Evolutionary conservation across 805 yeast species (phyloP).

Genomic region (Lachancea quebecensis): DNA sequence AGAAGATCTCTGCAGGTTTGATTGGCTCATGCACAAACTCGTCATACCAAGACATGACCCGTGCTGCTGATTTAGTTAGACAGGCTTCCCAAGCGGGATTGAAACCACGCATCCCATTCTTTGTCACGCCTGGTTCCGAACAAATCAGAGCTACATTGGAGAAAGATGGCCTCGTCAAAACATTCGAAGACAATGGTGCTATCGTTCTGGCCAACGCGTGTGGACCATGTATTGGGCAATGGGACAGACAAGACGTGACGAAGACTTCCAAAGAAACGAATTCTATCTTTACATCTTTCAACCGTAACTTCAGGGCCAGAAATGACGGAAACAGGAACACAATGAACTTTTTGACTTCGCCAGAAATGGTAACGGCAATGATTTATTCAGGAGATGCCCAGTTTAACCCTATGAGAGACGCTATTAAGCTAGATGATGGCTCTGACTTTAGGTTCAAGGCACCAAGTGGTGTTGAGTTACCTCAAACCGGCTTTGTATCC

Average conservation of each 20-base stretch:
- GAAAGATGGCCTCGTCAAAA: conserved; percentile 82
- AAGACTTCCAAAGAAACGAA: conserved; percentile 61
- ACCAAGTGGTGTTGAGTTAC: conserved; percentile 80
- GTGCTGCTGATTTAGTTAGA: conserved; percentile 83
- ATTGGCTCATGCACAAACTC: conserved; percentile 99
- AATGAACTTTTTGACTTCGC: conserved; percentile 97
- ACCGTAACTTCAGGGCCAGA: conserved; percentile 96
- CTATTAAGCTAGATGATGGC: conserved; percentile 67
- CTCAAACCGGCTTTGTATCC: conserved; percentile 64
- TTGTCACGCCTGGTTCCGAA: conserved; percentile 97
- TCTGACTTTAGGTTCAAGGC: conserved; percentile 69
- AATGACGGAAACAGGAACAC: conserved; percentile 98
- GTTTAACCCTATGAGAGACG: conserved; percentile 86
- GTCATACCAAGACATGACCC: conserved; percentile 95
- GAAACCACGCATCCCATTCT: conserved; percentile 84
- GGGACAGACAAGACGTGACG: conserved; percentile 85
- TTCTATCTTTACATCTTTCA: conserved; percentile 93
- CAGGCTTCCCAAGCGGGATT: conserved; percentile 85
- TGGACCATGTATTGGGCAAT: conserved; percentile 99
- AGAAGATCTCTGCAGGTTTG: conserved; percentile 79
- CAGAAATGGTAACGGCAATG: conserved; percentile 96
- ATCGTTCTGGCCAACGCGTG: conserved; percentile 93
- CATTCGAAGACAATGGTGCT: conserved; percentile 84
- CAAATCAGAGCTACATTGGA: conserved; percentile 95
- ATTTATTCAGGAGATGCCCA: conserved; percentile 89